Conservation (phyloP, 108 stramenopile species). For the Chaetoceros tenuissimus region DNA sequence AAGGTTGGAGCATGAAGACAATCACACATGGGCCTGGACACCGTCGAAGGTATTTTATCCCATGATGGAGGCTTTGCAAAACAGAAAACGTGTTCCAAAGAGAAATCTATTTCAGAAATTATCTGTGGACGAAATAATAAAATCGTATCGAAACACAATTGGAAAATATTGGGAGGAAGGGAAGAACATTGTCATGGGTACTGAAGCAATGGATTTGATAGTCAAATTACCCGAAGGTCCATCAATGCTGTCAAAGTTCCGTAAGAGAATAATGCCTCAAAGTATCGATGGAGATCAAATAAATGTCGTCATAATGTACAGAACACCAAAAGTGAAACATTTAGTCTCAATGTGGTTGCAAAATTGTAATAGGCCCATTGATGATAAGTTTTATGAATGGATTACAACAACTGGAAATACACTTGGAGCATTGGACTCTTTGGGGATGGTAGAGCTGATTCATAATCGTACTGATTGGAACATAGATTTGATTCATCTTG, state of each 20-base stretch:
- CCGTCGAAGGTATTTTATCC: conserved; percentile 95
- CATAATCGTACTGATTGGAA: not conserved
- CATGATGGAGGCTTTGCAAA: conserved; percentile 83
- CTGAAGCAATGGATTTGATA: not conserved
- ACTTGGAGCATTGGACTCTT: not conserved
- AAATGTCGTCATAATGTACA: not conserved
- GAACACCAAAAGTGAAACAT: not conserved
- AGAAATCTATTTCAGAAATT: not conserved
- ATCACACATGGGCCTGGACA: conserved; percentile 96
- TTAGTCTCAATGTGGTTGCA: not conserved
- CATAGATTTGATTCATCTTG: not conserved
- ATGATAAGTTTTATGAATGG: not conserved
- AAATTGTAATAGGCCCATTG: not conserved
- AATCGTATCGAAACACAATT: not conserved
- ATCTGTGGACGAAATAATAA: not conserved
- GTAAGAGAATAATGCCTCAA: not conserved
- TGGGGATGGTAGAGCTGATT: not conserved
- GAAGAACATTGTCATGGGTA: not conserved
- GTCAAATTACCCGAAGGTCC: not conserved
- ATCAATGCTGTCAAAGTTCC: not conserved
- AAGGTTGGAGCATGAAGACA: not conserved
- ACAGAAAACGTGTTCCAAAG: conserved; percentile 48
- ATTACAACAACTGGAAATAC: not conserved
- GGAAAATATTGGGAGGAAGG: not conserved
- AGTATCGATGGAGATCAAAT: not conserved